Percentiles rank a stretch among this genome's conserved stretches.
Conservation (phyloP, 2,329 filamentous ascomycete genomes). For the Arthrinium phaeospermum region DNA sequence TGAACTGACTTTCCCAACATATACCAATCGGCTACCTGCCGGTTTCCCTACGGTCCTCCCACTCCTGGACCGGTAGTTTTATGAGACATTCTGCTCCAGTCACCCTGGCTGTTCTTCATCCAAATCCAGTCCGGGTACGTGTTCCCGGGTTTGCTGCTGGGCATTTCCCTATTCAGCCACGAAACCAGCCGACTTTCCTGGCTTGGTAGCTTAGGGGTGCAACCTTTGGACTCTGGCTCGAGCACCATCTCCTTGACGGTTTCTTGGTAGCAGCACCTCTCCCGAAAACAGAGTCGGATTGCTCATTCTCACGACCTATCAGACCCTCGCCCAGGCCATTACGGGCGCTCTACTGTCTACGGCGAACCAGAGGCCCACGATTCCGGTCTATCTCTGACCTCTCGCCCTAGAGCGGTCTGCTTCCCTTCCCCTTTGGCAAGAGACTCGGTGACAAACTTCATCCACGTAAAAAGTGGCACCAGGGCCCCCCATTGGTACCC, state of each 20-base stretch:
- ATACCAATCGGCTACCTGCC: slow-evolving; percentile 14
- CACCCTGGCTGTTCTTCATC: not conserved
- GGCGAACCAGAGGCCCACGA: not conserved
- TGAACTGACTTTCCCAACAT: slow-evolving; percentile 14
- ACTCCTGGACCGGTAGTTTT: slow-evolving; percentile 6
- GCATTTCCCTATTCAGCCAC: slow-evolving; percentile 3
- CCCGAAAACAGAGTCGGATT: not conserved
- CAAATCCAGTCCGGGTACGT: not conserved
- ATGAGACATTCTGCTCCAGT: slow-evolving; percentile 16
- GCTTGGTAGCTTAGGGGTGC: not conserved
- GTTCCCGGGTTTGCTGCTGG: not conserved
- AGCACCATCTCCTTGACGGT: not conserved
- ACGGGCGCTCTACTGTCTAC: not conserved
- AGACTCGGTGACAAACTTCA: slow-evolving; percentile 12
- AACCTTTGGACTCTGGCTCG: not conserved
- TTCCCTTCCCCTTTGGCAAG: slow-evolving; percentile 12
- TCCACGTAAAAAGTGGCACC: slow-evolving; percentile 10
- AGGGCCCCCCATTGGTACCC: slow-evolving; percentile 9
- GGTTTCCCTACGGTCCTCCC: not conserved
- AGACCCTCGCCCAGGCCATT: not conserved
- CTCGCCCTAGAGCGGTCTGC: not conserved
- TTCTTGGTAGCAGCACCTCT: not conserved
- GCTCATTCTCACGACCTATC: not conserved
- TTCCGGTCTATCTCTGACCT: not conserved
- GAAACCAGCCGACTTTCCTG: not conserved